Evolutionary conservation across 2,329 filamentous ascomycete species (phyloP).

Genomic region (Hypomyces perniciosus): DNA sequence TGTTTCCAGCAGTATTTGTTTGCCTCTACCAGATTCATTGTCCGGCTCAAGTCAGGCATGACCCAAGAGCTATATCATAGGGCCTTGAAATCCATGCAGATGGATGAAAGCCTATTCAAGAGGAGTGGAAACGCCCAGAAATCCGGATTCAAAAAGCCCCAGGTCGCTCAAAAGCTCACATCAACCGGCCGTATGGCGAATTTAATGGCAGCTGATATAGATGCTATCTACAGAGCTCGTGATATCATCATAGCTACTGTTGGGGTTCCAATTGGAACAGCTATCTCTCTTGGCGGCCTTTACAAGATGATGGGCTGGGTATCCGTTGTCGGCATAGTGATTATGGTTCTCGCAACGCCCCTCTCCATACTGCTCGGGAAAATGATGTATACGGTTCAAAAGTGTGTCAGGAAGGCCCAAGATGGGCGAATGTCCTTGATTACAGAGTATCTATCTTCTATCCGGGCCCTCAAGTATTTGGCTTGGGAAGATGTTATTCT

Average conservation of each 20-base stretch:
- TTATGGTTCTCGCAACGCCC: conserved; percentile 41
- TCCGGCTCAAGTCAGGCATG: conserved; percentile 49
- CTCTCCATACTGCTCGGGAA: conserved; percentile 44
- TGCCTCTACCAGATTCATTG: conserved; percentile 46
- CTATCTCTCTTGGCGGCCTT: conserved; percentile 44
- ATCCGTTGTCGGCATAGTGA: conserved; percentile 43
- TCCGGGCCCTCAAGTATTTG: conserved; percentile 55
- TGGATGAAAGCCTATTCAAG: conserved; percentile 45
- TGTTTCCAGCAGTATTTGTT: conserved; percentile 53
- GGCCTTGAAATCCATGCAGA: conserved; percentile 48
- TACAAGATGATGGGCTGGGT: conserved; percentile 52
- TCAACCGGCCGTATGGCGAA: conserved; percentile 48
- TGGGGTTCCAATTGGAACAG: conserved; percentile 40
- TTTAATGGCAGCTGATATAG: conserved; percentile 53
- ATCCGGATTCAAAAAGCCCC: conserved; percentile 19
- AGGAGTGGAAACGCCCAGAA: conserved; percentile 21
- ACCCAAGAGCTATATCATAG: conserved; percentile 53
- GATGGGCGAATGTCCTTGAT: conserved; percentile 52
- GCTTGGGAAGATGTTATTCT: conserved; percentile 51
- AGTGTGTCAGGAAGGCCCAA: conserved; percentile 46
- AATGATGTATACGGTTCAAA: conserved; percentile 43
- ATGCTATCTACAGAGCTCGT: conserved; percentile 45
- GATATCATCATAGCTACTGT: conserved; percentile 43
- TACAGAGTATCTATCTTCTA: conserved; percentile 51
- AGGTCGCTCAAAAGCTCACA: conserved; percentile 28